Evolutionary conservation across 192 early-diverging fungal genomes (phyloP).

Genomic region (Geranomyces variabilis): DNA sequence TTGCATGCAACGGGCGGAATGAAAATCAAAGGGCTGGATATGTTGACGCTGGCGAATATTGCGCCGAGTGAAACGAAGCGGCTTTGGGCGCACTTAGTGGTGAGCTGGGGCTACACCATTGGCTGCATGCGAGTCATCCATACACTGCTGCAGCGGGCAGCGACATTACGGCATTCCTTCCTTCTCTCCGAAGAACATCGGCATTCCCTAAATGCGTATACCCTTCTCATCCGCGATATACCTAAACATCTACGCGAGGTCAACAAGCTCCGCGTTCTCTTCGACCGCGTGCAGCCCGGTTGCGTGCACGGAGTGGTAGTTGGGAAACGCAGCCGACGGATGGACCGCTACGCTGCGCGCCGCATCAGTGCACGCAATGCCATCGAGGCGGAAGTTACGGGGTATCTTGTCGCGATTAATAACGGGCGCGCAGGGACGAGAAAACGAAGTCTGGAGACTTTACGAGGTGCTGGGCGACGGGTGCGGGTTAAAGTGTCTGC

Average conservation of each 20-base stretch:
- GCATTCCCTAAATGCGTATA: slow-evolving; percentile 18
- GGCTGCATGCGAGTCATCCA: slow-evolving; percentile 56
- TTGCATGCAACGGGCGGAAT: slow-evolving; percentile 64
- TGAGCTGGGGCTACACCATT: slow-evolving; percentile 53
- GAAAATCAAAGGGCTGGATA: slow-evolving; percentile 53
- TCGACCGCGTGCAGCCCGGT: slow-evolving; percentile 39
- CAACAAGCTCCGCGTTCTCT: slow-evolving; percentile 24
- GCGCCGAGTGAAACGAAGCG: slow-evolving; percentile 38
- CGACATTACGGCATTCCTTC: slow-evolving; percentile 58
- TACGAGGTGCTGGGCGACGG: background rate
- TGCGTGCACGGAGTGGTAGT: slow-evolving; percentile 37
- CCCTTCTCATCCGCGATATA: slow-evolving; percentile 46
- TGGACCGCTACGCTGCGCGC: slow-evolving; percentile 17
- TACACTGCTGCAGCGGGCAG: slow-evolving; percentile 61
- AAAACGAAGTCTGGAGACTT: background rate
- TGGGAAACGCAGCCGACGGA: background rate
- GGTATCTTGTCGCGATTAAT: slow-evolving; percentile 17
- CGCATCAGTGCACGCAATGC: background rate
- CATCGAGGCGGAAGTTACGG: slow-evolving; percentile 28
- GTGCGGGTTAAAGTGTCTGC: too few species aligned
- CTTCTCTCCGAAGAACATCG: slow-evolving; percentile 17
- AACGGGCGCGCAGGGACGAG: background rate
- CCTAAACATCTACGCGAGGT: slow-evolving; percentile 62
- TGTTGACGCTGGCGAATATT: slow-evolving; percentile 67
- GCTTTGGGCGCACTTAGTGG: slow-evolving; percentile 73